Conservation (phyloP, 2,329 filamentous ascomycete genomes). For the Exserohilum turcica region DNA sequence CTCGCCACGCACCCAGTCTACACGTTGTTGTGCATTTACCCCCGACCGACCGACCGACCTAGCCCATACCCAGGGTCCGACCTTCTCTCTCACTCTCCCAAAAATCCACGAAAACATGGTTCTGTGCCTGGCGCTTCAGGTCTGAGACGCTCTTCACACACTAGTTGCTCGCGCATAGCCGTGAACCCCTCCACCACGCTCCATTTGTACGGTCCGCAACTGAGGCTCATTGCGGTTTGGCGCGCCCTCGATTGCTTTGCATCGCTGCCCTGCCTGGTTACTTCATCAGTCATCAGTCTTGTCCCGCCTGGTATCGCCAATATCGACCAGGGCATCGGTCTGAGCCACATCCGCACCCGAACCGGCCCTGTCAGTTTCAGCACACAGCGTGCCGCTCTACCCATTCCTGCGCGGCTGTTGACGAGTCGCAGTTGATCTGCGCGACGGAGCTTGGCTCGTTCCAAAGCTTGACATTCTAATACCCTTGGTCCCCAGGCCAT, state of each 20-base stretch:
- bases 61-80: conserved; percentile 25
- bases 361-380: conserved; percentile 45
- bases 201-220: conserved; percentile 21
- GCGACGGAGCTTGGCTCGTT: conserved; percentile 25
- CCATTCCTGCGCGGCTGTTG: conserved; percentile 35
- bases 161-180: conserved; percentile 39
- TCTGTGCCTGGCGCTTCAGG: conserved; percentile 46
- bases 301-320: conserved; percentile 37
- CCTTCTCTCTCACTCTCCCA: conserved; percentile 22
- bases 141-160: conserved; percentile 49
- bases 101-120: conserved; percentile 40
- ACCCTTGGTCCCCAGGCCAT: conserved; percentile 41
- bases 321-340: conserved; percentile 38
- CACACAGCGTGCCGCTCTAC: conserved; percentile 38
- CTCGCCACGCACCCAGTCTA: conserved; percentile 29
- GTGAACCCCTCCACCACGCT: conserved; percentile 27
- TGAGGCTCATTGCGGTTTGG: conserved; percentile 29
- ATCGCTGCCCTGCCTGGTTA: conserved; percentile 22
- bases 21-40: conserved; percentile 26
- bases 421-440: conserved; percentile 44
- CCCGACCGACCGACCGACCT: conserved; percentile 19
- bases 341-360: conserved; percentile 44
- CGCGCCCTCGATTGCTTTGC: conserved; percentile 32
- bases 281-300: conserved; percentile 39
- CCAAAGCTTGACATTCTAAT: conserved; percentile 42